Base-by-base conservation (phyloP, 805 yeast genomes). In the Jamesozyma hellenica region DNA sequence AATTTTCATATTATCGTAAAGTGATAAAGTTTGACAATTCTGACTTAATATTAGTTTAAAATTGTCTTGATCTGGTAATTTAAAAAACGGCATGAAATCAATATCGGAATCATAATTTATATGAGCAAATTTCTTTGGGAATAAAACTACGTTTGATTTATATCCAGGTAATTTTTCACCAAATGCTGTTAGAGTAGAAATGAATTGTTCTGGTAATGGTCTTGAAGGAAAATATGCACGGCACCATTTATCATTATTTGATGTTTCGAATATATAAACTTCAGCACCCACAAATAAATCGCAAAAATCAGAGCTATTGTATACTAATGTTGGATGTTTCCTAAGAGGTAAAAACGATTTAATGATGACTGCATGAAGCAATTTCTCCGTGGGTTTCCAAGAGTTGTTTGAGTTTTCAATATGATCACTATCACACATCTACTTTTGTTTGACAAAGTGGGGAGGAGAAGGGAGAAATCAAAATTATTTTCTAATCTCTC, bases 221-320 rank as follows among this genome's bases (percentile, higher is more conserved):
- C 77, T 71, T 29, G 79, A 65, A 28, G 81, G 63, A 4, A 75
- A 68, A 57, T 86, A 85, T 11, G 87, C 95, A 49, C 95, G 69
- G 18, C 78, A 85, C 95, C 95, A 86, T 45, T 71, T 71, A 16
- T 68, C 67, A 38, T 57, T 56, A 5, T 31, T 63, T 58, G 58
- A 72, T 66, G 35, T 71, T 64, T 85, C 95, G 53, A 84, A 82
- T 15, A 83, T 64, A 56, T 72, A 82, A 26, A 82, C 76, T 46
- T 79, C 84, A 58, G 84, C 94, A 28, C 94, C 95, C 16, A 79
- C 79, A 52, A 75, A 79, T 34, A 80, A 58, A 55, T 80, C 74
- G 43, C 64, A 65, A 58, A 68, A 71, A 44, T 66, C 63, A 25
- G 56, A 56, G 3, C 41, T 43, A 25, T 62, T 56, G 15, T 54